Base-by-base conservation (phyloP, 1,284 basidiomycete species). In the Lentinula novae-zelandiae region DNA sequence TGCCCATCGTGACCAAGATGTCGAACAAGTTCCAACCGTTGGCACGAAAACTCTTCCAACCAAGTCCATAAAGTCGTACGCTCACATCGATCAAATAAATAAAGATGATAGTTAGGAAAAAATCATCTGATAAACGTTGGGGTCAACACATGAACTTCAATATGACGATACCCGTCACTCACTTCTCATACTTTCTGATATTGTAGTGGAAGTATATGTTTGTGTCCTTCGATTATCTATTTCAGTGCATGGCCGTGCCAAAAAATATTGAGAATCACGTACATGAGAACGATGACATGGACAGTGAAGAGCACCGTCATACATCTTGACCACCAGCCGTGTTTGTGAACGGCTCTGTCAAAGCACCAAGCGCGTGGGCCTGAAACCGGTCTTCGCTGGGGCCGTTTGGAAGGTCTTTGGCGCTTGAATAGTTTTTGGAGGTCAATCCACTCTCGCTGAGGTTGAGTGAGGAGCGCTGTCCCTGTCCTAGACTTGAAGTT, bases 1-100 rank as follows among this genome's bases (percentile, higher is more conserved):
- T 92, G 5, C 96, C 96, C 0, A 77, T 76, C 15, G 95, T 87
- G 39, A 95, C 89, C 22, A 95, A 70, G 34, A 96, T 76, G 68
- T 98, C 96, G 75, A 96, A 98, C 2, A 95, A 69, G 71, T 97
- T 98, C 91, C 93, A 95, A 0, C 95, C 92, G 68, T 96, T 96
- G 31, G 88, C 84, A 20, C 83, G 82, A 79, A 93, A 98, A 68
- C 90, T 92, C 15, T 74, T 74, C 86, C 90, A 91, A 0, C 96
- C 95, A 3, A 98, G 82, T 0, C 96, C 96, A 66, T 84, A 84
- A 52, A 93, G 79, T 22, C 94, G 88, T 17, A 97, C 83, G 20
- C 80, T 61, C 17, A 95, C 86, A 70, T 99, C 96, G 60, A 92
- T 65, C 39, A 87, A 78, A 69, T 96, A 98, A 46, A 94, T 72